These are phyloP conservation scores for Hypoxylon sp. DNA, from an alignment of 2,329 filamentous ascomycete species.

Conservation along the genomic window DNA sequence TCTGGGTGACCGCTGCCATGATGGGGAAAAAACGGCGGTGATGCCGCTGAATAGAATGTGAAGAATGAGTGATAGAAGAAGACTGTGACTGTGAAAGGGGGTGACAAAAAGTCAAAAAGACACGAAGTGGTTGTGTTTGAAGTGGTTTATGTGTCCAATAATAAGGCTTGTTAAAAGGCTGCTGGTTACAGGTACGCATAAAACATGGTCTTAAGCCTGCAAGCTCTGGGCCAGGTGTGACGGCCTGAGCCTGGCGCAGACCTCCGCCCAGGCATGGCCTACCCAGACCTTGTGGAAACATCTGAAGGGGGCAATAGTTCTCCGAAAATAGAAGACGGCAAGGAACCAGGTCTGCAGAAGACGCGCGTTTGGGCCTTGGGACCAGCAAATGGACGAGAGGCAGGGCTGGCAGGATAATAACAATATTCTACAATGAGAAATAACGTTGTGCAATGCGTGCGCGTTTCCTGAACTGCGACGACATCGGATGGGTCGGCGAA, in stretches of 20 bases:
- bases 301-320: constrained; percentile 31
- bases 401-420: not conserved
- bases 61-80: constrained; percentile 36
- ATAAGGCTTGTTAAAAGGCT: constrained; percentile 23
- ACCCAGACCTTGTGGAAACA: constrained; percentile 45
- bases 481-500: constrained; percentile 40
- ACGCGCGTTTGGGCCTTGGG: constrained; percentile 19
- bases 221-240: constrained; percentile 42
- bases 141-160: constrained; percentile 45
- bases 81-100: constrained; percentile 6
- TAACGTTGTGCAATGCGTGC: constrained; percentile 27
- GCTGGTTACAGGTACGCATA: constrained; percentile 31
- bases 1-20: constrained; percentile 58
- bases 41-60: constrained; percentile 30
- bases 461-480: constrained; percentile 35
- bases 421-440: constrained; percentile 26
- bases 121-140: constrained; percentile 36
- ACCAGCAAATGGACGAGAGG: constrained; percentile 7
- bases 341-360: constrained; percentile 6
- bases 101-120: constrained; percentile 42
- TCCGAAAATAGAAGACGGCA: constrained; percentile 13
- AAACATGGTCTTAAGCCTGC: constrained; percentile 28
- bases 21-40: constrained; percentile 43
- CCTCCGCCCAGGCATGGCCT: constrained; percentile 46
- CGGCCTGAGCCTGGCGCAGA: constrained; percentile 46